Conservation (phyloP, 345 rosid genomes). For the Carallia brachiata region DNA sequence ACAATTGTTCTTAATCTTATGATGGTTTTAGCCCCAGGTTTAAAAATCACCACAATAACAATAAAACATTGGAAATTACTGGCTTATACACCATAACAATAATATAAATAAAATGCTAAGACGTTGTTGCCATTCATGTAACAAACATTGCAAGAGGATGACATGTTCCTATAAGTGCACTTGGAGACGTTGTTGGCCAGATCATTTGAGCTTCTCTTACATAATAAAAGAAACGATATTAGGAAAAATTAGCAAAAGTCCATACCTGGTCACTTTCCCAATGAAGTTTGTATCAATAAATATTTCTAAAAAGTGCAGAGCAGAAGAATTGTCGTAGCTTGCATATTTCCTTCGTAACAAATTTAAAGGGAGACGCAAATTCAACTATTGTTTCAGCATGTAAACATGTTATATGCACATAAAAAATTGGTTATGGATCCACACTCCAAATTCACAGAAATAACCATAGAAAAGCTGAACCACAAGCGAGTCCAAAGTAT, state of each 20-base stretch:
- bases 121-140: not conserved
- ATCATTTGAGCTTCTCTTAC: not conserved
- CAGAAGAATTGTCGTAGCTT: conserved; percentile 81
- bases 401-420: no score
- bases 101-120: not conserved
- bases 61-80: not conserved
- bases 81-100: not conserved
- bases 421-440: no score
- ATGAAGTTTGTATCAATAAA: conserved; percentile 44
- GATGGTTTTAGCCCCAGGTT: no score
- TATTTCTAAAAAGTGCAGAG: conserved; percentile 59
- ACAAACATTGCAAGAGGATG: not conserved
- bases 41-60: no score
- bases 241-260: not conserved
- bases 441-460: no score
- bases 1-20: no score
- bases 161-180: not conserved
- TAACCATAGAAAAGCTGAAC: no score
- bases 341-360: conserved; percentile 63
- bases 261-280: conserved; percentile 75
- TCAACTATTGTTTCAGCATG: no score
- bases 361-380: not conserved
- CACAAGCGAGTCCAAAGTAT: no score
- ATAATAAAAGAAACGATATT: not conserved
- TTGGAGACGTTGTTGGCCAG: no score